Percentiles rank a stretch among this genome's conserved stretches.
Conservation (phyloP, 139 green algal species). For the Chlorella sp. region DNA sequence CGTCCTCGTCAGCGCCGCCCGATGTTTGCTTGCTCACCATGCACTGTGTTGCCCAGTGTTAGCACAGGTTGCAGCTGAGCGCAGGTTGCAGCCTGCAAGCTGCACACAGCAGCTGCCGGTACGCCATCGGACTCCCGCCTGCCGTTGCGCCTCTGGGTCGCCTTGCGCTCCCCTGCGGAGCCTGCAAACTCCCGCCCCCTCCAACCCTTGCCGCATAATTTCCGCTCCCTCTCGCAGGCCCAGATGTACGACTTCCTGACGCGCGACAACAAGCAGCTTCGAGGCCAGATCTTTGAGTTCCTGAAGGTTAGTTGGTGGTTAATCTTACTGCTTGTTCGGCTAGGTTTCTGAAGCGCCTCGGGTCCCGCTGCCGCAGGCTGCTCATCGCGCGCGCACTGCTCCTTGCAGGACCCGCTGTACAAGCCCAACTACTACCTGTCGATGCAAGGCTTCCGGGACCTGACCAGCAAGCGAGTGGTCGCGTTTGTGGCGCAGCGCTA, state of each 20-base stretch:
- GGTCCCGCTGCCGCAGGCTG: not conserved
- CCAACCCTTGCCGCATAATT: not conserved
- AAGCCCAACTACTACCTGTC: slow-evolving; percentile 74
- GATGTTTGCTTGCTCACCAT: too few species aligned
- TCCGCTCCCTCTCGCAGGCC: not conserved
- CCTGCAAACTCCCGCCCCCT: not conserved
- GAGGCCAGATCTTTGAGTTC: slow-evolving; percentile 73
- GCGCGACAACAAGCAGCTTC: slow-evolving; percentile 76
- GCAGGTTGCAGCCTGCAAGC: too few species aligned
- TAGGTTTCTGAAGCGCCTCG: not conserved
- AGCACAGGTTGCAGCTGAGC: too few species aligned
- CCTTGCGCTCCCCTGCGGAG: too few species aligned
- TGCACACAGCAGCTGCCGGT: too few species aligned
- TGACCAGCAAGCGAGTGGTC: slow-evolving; percentile 76
- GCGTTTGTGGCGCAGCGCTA: slow-evolving; percentile 65
- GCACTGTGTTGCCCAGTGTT: too few species aligned
- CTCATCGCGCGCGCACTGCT: not conserved
- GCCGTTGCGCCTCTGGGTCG: too few species aligned
- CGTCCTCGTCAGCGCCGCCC: not conserved
- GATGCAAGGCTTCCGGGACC: slow-evolving; percentile 76
- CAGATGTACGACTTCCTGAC: slow-evolving; percentile 54
- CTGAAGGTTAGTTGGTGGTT: slow-evolving; percentile 61
- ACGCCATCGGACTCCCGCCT: too few species aligned
- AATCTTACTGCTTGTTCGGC: too few species aligned
- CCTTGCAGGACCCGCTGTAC: slow-evolving; percentile 75